Percentiles rank a stretch among this genome's conserved stretches.
These are phyloP conservation scores for Fistulinella prunicolor DNA, from an alignment of 768 basidiomycete species.

Conservation along the genomic window DNA sequence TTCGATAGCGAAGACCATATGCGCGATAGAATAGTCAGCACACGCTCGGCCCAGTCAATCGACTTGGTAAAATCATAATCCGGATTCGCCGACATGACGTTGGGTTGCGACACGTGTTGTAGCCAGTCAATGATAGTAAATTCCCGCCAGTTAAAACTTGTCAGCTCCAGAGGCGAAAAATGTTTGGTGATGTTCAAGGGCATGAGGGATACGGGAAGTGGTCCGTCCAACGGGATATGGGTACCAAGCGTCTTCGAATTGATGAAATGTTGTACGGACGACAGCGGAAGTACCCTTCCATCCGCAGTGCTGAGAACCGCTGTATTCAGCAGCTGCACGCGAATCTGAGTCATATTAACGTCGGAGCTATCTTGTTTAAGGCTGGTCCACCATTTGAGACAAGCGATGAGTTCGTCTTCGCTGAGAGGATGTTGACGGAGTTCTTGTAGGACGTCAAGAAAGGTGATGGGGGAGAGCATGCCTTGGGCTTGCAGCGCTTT, in stretches of 20 bases:
- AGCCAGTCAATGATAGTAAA: constrained; percentile 74
- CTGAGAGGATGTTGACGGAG: constrained; percentile 65
- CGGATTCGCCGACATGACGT: constrained; percentile 38
- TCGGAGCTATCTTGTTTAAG: constrained; percentile 36
- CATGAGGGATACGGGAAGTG: background rate
- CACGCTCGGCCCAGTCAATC: constrained; percentile 75
- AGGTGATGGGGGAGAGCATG: constrained; percentile 69
- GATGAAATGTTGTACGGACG: constrained; percentile 64
- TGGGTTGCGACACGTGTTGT: constrained; percentile 51
- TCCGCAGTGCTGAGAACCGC: constrained; percentile 52
- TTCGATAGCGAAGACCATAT: constrained; percentile 66
- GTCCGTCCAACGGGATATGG: constrained; percentile 36
- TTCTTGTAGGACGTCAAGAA: constrained; percentile 78
- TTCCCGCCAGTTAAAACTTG: constrained; percentile 74
- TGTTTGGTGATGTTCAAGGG: constrained; percentile 32
- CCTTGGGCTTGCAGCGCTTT: constrained; percentile 55
- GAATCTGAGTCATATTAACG: constrained; percentile 41
- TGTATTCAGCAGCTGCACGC: constrained; percentile 63
- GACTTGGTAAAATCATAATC: constrained; percentile 66
- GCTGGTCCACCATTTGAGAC: constrained; percentile 80
- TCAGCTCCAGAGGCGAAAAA: constrained; percentile 49
- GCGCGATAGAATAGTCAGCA: constrained; percentile 61
- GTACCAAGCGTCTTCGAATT: constrained; percentile 54
- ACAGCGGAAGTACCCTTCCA: constrained; percentile 66
- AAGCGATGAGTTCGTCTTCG: constrained; percentile 70